These are phyloP conservation scores for Cladosporium sp. DNA, from an alignment of 2,329 filamentous ascomycete species.

Conservation along the genomic window DNA sequence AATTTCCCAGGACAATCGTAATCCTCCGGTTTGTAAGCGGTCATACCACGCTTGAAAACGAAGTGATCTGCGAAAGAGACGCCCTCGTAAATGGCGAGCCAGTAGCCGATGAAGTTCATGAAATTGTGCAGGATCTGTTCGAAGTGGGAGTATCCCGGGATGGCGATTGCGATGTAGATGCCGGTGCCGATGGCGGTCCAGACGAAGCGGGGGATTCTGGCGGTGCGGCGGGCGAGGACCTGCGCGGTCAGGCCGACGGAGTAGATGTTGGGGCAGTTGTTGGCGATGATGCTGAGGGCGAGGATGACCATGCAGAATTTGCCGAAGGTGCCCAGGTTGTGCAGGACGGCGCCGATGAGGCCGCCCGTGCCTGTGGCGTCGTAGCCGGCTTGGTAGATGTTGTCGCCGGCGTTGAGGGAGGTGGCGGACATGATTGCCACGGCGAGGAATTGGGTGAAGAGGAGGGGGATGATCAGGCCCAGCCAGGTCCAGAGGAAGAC, in stretches of 20 bases:
- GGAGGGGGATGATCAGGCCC: slow-evolving; percentile 66
- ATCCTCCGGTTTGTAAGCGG: slow-evolving; percentile 54
- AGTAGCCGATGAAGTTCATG: slow-evolving; percentile 61
- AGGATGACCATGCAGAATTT: slow-evolving; percentile 59
- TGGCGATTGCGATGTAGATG: slow-evolving; percentile 64
- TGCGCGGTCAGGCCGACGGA: slow-evolving; percentile 64
- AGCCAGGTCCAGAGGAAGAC: slow-evolving; percentile 67
- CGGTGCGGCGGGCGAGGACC: slow-evolving; percentile 56
- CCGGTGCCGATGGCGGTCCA: slow-evolving; percentile 61
- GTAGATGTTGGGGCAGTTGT: slow-evolving; percentile 54
- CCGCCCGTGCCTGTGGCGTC: slow-evolving; percentile 58
- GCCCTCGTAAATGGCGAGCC: slow-evolving; percentile 69
- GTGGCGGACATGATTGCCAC: slow-evolving; percentile 66
- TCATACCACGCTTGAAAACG: slow-evolving; percentile 60
- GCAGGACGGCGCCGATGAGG: slow-evolving; percentile 61
- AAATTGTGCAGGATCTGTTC: slow-evolving; percentile 64
- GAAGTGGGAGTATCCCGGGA: slow-evolving; percentile 65
- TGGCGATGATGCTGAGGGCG: slow-evolving; percentile 42
- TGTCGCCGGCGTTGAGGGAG: slow-evolving; percentile 48
- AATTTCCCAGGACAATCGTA: slow-evolving; percentile 57
- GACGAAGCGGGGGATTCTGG: slow-evolving; percentile 62
- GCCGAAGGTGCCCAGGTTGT: slow-evolving; percentile 63
- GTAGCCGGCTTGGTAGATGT: slow-evolving; percentile 56
- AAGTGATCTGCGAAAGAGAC: slow-evolving; percentile 65
- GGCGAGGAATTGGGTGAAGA: slow-evolving; percentile 71